These are phyloP conservation scores for Boletus rex-veris DNA, from an alignment of 768 basidiomycete genomes.

Conservation along the genomic window DNA sequence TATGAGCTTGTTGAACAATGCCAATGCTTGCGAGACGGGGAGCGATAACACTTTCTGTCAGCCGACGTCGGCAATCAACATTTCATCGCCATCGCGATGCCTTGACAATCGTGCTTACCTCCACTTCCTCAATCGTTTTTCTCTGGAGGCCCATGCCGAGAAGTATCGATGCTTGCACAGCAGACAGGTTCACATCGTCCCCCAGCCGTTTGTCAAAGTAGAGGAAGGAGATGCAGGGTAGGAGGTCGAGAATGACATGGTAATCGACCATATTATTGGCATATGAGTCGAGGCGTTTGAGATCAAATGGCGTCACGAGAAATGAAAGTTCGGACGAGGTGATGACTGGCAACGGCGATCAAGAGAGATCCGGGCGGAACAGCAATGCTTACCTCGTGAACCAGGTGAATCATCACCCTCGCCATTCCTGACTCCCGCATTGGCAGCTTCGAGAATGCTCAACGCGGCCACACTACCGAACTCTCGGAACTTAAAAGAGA, in stretches of 20 bases:
- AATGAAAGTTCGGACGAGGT: constrained; percentile 49
- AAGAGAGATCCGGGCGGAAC: not conserved
- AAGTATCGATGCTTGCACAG: constrained; percentile 88
- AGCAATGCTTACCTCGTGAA: constrained; percentile 26
- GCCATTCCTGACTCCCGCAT: constrained; percentile 49
- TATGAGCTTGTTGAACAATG: constrained; percentile 87
- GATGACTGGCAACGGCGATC: constrained; percentile 11
- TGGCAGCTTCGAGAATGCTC: constrained; percentile 85
- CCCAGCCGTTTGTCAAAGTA: constrained; percentile 79
- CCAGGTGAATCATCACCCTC: constrained; percentile 33
- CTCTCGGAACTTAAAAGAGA: constrained; percentile 94
- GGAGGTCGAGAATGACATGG: constrained; percentile 89
- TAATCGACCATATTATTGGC: constrained; percentile 96
- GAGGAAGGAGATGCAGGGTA: constrained; percentile 76
- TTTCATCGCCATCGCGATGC: not conserved
- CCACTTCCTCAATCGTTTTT: constrained; percentile 85
- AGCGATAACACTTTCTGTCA: constrained; percentile 72
- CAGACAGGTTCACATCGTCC: constrained; percentile 66
- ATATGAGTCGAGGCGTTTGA: constrained; percentile 94
- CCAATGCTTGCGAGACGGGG: constrained; percentile 83
- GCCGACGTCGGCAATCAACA: not conserved
- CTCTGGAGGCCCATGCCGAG: constrained; percentile 87
- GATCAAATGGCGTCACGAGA: constrained; percentile 84
- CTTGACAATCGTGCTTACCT: constrained; percentile 45
- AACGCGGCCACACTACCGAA: constrained; percentile 85